Base-by-base conservation (phyloP, 2,329 filamentous ascomycete genomes). In the Xylaria sp. region DNA sequence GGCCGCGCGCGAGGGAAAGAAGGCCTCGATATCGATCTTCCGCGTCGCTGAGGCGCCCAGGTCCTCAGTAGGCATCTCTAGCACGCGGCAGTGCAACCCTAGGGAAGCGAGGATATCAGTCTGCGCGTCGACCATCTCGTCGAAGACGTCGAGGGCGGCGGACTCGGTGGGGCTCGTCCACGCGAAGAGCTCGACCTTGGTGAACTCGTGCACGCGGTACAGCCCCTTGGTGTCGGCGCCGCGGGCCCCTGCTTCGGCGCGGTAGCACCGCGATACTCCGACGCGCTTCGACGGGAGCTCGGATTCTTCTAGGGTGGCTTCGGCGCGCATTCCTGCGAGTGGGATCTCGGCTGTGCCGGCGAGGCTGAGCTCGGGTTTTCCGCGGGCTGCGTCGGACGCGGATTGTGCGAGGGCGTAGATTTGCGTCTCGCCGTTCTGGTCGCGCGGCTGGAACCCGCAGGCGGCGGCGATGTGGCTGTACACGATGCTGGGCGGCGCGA, bases 181-280 rank as follows among this genome's bases (percentile, higher is more conserved):
- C 0, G 91, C 93, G 75, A 99, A 98, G 83, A 99, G 89, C 78
- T 99, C 95, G 0, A 99, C 94, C 76, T 99, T 99, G 28, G 93
- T 97, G 78, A 99, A 99, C 78, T 99, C 95, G 78, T 99, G 95
- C 3, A 99, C 95, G 28, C 95, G 90, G 78, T 98, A 99, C 1
- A 99, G 81, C 4, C 95, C 95, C 78, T 97, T 97, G 1, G 94
- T 97, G 70, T 95, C 92, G 23, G 90, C 89, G 31, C 95, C 95
- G 40, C 94, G 85, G 0, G 93, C 92, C 33, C 95, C 95, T 0
- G 95, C 95, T 79, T 99, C 95, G 46, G 95, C 95, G 55, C 95
- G 90, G 78, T 96, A 99, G 81, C 94, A 96, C n/a, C 95, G 85
- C 60, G 92, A 97, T 1, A 91, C 88, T 15, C 92, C 95, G 2